Conservation (phyloP, 163 green algal species). For the Scenedesmus sp. region DNA sequence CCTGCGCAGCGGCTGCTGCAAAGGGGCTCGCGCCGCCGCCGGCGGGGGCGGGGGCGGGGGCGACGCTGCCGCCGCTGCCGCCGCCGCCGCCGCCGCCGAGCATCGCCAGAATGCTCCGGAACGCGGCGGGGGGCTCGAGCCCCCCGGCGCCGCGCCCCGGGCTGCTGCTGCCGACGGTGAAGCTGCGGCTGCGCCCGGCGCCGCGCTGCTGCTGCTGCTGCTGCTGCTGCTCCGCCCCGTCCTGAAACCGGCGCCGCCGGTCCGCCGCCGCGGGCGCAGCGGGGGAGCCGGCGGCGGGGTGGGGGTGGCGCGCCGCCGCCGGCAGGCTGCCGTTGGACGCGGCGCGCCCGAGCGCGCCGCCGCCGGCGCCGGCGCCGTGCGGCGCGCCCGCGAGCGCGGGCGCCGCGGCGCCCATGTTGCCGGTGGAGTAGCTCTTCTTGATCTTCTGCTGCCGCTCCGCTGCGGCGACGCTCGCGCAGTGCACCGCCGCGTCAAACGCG, state of each 20-base stretch:
- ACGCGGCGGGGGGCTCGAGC: slow-evolving; percentile 27
- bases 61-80: neutral
- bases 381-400: neutral
- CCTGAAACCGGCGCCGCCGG: slow-evolving; percentile 43
- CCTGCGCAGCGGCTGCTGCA: no score
- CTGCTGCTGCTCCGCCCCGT: neutral
- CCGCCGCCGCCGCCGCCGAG: slow-evolving; percentile 5
- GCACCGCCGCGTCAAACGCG: slow-evolving; percentile 72
- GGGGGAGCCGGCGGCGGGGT: neutral
- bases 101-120: slow-evolving; percentile 42
- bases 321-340: slow-evolving; percentile 26
- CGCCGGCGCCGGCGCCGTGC: neutral
- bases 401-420: slow-evolving; percentile 24
- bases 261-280: slow-evolving; percentile 22
- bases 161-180: slow-evolving; percentile 6
- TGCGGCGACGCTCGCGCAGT: slow-evolving; percentile 69
- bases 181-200: slow-evolving; percentile 22
- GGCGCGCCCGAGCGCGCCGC: neutral
- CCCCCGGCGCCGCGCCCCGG: slow-evolving; percentile 8
- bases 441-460: slow-evolving; percentile 70
- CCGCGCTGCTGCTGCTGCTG: neutral
- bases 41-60: neutral
- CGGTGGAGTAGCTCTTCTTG: slow-evolving; percentile 43
- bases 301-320: neutral
- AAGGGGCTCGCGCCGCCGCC: no score